Evolutionary conservation across 1,139 yeast species (phyloP).

Genomic region (Pichia sp.): DNA sequence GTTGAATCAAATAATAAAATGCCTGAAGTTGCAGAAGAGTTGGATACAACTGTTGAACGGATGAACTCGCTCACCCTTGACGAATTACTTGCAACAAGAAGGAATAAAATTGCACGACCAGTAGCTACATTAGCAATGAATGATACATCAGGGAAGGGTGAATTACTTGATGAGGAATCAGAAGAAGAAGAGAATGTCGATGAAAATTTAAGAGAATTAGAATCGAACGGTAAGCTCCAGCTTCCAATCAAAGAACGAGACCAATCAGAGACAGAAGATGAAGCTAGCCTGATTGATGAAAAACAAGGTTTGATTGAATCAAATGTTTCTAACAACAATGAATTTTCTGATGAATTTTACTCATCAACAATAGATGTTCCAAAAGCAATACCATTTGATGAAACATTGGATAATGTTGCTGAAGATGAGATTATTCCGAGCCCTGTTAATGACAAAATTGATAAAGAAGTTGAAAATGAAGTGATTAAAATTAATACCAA

Average conservation of each 20-base stretch:
- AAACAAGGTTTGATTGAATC: background rate
- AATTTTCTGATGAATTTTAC: background rate
- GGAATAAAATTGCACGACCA: background rate
- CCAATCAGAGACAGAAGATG: too few species aligned
- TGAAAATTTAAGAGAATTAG: too few species aligned
- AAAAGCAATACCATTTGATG: slow-evolving; percentile 4
- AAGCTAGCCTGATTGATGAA: background rate
- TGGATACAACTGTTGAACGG: too few species aligned
- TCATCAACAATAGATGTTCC: background rate
- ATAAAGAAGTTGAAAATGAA: slow-evolving; percentile 2
- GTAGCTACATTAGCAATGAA: background rate
- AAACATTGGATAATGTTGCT: background rate
- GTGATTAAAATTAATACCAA: slow-evolving; percentile 8
- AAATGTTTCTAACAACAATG: background rate
- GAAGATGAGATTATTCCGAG: background rate
- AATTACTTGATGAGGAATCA: background rate
- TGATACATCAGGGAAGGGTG: background rate
- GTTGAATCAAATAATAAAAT: background rate
- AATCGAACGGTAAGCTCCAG: too few species aligned
- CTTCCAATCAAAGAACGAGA: too few species aligned
- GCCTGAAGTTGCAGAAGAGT: too few species aligned
- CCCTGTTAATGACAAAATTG: slow-evolving; percentile 2
- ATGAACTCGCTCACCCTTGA: too few species aligned
- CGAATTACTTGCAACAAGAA: background rate
- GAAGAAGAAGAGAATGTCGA: background rate